A percentile compares a stretch with the other conserved stretches of the same genome.
Evolutionary conservation across 495 filamentous ascomycete genomes (phyloP).

Genomic region (Margaritispora aquatica): DNA sequence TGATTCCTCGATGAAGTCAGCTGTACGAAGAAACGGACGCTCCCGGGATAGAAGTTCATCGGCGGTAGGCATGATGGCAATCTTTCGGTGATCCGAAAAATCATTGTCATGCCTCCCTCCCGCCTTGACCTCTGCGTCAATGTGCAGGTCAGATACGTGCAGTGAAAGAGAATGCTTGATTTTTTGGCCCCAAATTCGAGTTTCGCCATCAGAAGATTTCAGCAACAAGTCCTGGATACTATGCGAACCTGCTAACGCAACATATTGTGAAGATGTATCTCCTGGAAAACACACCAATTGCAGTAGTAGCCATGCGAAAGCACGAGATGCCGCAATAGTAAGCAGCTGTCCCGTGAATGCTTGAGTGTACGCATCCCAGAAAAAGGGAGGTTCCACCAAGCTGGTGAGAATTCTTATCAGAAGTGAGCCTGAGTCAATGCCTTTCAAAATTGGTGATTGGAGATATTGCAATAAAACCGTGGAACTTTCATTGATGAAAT

Average conservation of each 20-base stretch:
- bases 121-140: constrained; percentile 25
- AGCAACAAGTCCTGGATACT: constrained; percentile 23
- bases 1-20: constrained; percentile 34
- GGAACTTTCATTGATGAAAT: constrained; percentile 46
- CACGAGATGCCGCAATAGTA: constrained; percentile 29
- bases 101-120: constrained; percentile 83
- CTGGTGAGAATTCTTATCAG: constrained; percentile 44
- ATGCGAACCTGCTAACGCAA: constrained; percentile 8
- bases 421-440: constrained; percentile 47
- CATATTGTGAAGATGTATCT: neutral
- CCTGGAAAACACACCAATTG: constrained; percentile 46
- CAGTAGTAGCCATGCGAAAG: constrained; percentile 54
- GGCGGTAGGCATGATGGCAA: constrained; percentile 60
- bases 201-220: constrained; percentile 3
- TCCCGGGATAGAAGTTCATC: constrained; percentile 59
- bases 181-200: constrained; percentile 15
- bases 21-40: constrained; percentile 51
- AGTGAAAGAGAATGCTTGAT: constrained; percentile 4
- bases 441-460: constrained; percentile 39
- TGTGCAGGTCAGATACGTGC: neutral
- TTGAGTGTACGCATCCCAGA: constrained; percentile 53
- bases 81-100: constrained; percentile 50
- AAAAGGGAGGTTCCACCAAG: constrained; percentile 51
- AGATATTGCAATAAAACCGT: constrained; percentile 32
- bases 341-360: constrained; percentile 35